Evolutionary conservation across 2,329 filamentous ascomycete species (phyloP), one percentile per base, ranked within the genome.

Genomic region (Periconia macrospinosa): DNA sequence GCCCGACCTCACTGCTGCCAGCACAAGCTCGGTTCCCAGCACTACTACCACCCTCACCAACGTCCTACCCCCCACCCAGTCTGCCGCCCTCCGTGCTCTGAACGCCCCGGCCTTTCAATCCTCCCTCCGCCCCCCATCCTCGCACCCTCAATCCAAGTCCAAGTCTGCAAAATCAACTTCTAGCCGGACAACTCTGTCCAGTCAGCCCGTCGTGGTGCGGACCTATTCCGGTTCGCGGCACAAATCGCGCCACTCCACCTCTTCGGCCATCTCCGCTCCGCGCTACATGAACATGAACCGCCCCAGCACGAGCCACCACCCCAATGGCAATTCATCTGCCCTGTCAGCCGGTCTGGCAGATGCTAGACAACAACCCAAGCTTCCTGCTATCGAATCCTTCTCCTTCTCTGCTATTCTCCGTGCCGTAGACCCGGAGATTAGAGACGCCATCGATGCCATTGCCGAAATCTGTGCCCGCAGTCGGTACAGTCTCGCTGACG

Each of bases 391-490:
- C 17, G 75, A 81, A 19, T 80, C 81, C 50, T 85, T 84, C 64
- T 80, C 79, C 47, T 84, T 85, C 59, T 80, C 79, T 30, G 77
- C 78, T 27, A 83, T 85, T 54, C 71, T 85, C 14, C 76, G 77
- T 20, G 80, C 82, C 27, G 81, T 85, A 51, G 81, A 85, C 52
- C 79, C 82, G 13, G 83, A 86, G 59, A 83, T 86, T 45, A 75
- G 81, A 56, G 73, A 73, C 14, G 83, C 83, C 10, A 77, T 87
- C 49, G 81, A 86, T 62, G 81, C 82, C 15, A 86, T 87, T 59
- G 83, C 84, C 20, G 83, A 86, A 61, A 86, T 87, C 55, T 85
- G 83, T 59, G 84, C 84, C 3, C 77, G 83, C 54, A 86, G 82
- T 68, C 80, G 80, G 59, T 73, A 86, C 63, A 86, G 83, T 60